phyloP scores from a whole-genome alignment of 2,329 filamentous ascomycete genomes.

The Blastomyces emzantsi region DNA sequence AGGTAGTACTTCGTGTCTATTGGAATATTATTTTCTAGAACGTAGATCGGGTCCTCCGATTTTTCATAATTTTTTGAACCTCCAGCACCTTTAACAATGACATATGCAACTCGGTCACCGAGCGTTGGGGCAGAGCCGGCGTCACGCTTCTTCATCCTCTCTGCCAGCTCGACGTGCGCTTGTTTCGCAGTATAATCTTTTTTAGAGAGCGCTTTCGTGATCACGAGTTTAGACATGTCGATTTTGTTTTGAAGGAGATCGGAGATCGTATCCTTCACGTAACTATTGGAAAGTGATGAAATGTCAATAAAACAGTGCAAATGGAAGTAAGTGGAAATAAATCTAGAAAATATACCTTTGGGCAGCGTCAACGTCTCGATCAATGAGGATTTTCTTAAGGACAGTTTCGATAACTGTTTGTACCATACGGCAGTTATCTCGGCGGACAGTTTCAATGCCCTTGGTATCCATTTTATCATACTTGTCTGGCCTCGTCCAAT shows the following conservation, averaged over 20 bases:
- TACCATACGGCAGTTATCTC: constrained; percentile 92
- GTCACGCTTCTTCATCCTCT: constrained; percentile 95
- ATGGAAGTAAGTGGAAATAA: neutral
- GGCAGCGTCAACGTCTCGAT: constrained; percentile 79
- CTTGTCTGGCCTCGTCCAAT: constrained; percentile 90
- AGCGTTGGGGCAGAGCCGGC: constrained; percentile 85
- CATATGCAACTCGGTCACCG: constrained; percentile 94
- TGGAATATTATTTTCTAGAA: constrained; percentile 93
- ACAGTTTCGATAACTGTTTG: constrained; percentile 98
- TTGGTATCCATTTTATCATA: constrained; percentile 99
- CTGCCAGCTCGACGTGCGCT: constrained; percentile 88
- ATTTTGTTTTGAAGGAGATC: constrained; percentile 95
- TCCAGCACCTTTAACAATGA: constrained; percentile 86
- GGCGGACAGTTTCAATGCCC: constrained; percentile 93
- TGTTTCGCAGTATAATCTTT: constrained; percentile 84
- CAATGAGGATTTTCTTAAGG: constrained; percentile 88
- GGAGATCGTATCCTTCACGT: constrained; percentile 92
- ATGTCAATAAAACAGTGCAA: constrained; percentile 29
- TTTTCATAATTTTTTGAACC: constrained; percentile 95
- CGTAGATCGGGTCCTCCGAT: constrained; percentile 93
- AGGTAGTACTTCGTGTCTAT: constrained; percentile 99
- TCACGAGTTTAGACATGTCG: constrained; percentile 98
- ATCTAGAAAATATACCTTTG: constrained; percentile 64
- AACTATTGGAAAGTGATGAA: constrained; percentile 44
- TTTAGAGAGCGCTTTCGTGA: constrained; percentile 94